phyloP scores from a whole-genome alignment of 2,329 filamentous ascomycete genomes.

The Thielaviopsis punctulata region DNA sequence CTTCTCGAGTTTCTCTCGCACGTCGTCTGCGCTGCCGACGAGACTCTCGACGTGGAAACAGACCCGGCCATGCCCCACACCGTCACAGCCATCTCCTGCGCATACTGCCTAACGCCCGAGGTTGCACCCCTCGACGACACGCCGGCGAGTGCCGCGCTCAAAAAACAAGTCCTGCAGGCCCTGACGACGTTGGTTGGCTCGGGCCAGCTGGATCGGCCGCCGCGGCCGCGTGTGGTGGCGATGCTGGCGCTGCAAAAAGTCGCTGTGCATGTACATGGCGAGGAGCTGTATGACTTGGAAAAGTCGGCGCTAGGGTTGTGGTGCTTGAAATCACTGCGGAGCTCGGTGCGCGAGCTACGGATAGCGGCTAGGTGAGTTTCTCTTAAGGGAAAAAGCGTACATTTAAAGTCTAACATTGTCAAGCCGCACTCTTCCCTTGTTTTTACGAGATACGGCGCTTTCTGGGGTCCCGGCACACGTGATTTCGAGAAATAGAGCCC shows the following conservation, averaged over 20 bases:
- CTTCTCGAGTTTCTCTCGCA: slow-evolving; percentile 38
- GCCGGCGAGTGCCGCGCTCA: slow-evolving; percentile 3
- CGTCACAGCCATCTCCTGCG: slow-evolving; percentile 3
- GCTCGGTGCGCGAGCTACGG: slow-evolving; percentile 70
- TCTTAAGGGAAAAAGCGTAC: background rate
- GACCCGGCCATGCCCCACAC: background rate
- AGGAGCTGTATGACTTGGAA: slow-evolving; percentile 47
- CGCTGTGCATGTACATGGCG: slow-evolving; percentile 45
- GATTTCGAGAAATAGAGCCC: slow-evolving; percentile 16
- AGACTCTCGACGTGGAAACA: slow-evolving; percentile 20
- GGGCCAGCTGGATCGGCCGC: slow-evolving; percentile 32
- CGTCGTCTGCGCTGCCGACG: slow-evolving; percentile 37
- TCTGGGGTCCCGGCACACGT: slow-evolving; percentile 14
- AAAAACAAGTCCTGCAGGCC: slow-evolving; percentile 13
- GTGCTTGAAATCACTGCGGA: slow-evolving; percentile 65
- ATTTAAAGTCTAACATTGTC: slow-evolving; percentile 10
- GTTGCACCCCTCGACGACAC: slow-evolving; percentile 7
- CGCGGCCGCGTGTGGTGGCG: slow-evolving; percentile 47
- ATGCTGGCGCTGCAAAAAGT: slow-evolving; percentile 57
- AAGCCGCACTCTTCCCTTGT: slow-evolving; percentile 47
- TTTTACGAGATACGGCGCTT: slow-evolving; percentile 27
- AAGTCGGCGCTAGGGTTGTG: slow-evolving; percentile 56
- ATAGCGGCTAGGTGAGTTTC: slow-evolving; percentile 54
- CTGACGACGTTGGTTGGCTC: slow-evolving; percentile 30
- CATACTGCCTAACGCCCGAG: slow-evolving; percentile 7